phyloP scores from a whole-genome alignment of 345 rosid genomes.

The Conringia planisiliqua region DNA sequence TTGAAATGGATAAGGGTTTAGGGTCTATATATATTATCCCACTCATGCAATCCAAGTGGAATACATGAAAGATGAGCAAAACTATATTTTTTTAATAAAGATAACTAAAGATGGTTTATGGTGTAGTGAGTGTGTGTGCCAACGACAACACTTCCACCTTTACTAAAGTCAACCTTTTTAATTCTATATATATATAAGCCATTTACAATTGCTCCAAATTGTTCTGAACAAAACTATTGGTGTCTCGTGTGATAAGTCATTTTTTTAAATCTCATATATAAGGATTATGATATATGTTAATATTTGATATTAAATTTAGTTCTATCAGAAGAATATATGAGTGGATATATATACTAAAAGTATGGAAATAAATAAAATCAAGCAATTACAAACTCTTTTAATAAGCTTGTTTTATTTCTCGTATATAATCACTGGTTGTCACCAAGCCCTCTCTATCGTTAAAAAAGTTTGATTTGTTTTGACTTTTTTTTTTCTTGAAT shows the following conservation, averaged over 20 bases:
- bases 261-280: too few species aligned
- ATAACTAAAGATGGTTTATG: neutral
- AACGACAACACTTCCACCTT: slow-evolving; percentile 31
- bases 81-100: neutral
- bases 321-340: too few species aligned
- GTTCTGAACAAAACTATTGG: neutral
- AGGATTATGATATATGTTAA: too few species aligned
- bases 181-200: neutral
- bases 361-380: too few species aligned
- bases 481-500: too few species aligned
- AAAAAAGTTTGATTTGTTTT: neutral
- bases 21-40: neutral
- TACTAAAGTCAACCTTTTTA: slow-evolving; percentile 31
- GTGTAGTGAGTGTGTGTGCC: slow-evolving; percentile 32
- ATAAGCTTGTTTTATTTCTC: neutral
- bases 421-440: neutral
- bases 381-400: too few species aligned
- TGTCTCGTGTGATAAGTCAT: neutral
- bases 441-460: neutral
- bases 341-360: too few species aligned
- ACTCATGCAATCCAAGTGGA: slow-evolving; percentile 34
- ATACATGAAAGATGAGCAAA: slow-evolving; percentile 22
- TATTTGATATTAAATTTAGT: too few species aligned
- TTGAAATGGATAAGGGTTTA: slow-evolving; percentile 26
- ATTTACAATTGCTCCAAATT: neutral